These are phyloP conservation scores for Coleophoma eucalyptorum DNA, from an alignment of 2,329 filamentous ascomycete species.

Conservation along the genomic window DNA sequence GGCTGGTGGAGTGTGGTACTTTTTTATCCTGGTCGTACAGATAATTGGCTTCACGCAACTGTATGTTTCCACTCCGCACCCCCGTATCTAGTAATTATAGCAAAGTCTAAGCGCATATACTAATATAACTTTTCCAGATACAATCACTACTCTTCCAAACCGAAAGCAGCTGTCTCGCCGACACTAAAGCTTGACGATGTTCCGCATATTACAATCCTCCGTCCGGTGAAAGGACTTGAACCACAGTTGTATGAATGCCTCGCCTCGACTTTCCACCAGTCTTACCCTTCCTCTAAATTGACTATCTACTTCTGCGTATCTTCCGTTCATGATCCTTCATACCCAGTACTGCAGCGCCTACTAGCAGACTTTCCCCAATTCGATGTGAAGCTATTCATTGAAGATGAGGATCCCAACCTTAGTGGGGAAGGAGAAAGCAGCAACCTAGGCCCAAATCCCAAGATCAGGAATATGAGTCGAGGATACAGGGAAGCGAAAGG, in stretches of 20 bases:
- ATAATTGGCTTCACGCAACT: constrained; percentile 51
- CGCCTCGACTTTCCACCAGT: constrained; percentile 76
- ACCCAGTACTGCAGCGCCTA: constrained; percentile 67
- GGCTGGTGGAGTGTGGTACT: constrained; percentile 49
- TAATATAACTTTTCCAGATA: constrained; percentile 35
- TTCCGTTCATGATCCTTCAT: constrained; percentile 70
- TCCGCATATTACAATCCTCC: constrained; percentile 85
- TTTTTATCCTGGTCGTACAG: constrained; percentile 49
- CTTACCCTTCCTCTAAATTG: constrained; percentile 73
- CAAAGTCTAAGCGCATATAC: neutral
- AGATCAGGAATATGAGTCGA: constrained; percentile 93
- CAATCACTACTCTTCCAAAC: constrained; percentile 46
- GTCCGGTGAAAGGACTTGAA: constrained; percentile 90
- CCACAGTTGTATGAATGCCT: constrained; percentile 90
- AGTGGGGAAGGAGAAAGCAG: constrained; percentile 45
- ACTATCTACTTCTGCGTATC: constrained; percentile 82
- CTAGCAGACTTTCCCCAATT: constrained; percentile 68
- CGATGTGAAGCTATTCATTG: constrained; percentile 72
- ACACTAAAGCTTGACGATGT: constrained; percentile 48
- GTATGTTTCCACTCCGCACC: constrained; percentile 32
- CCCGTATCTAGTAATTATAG: neutral
- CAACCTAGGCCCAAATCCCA: constrained; percentile 90
- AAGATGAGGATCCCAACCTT: constrained; percentile 74
- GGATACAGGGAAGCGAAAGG: constrained; percentile 86
- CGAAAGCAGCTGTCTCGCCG: constrained; percentile 46